Evolutionary conservation across 1,139 yeast genomes (phyloP).

Genomic region (Debaryomycetaceae sp.): DNA sequence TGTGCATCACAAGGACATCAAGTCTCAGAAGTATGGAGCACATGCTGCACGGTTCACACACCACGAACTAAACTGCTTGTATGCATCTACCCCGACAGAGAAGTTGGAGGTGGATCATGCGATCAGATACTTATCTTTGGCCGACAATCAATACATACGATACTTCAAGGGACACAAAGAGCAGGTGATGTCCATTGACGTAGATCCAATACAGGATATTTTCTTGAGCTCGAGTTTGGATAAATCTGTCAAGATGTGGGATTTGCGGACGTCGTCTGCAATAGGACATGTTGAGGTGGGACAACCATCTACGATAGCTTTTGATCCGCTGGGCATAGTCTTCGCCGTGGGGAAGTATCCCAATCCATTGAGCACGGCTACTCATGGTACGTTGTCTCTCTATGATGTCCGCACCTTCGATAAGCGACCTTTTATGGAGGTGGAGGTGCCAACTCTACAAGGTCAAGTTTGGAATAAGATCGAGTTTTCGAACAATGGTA

Average conservation of each 20-base stretch:
- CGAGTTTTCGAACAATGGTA: slow-evolving; percentile 84
- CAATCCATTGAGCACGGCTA: slow-evolving; percentile 12
- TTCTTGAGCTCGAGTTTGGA: slow-evolving; percentile 73
- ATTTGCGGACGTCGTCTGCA: slow-evolving; percentile 58
- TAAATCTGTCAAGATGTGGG: slow-evolving; percentile 85
- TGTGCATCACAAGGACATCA: slow-evolving; percentile 58
- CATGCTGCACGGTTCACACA: slow-evolving; percentile 85
- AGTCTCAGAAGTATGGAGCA: slow-evolving; percentile 89
- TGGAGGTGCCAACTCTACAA: slow-evolving; percentile 23
- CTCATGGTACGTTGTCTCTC: slow-evolving; percentile 47
- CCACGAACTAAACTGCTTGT: slow-evolving; percentile 66
- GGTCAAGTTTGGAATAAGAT: slow-evolving; percentile 56
- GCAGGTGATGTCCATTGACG: slow-evolving; percentile 67
- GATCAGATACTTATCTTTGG: slow-evolving; percentile 69
- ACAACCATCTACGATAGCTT: slow-evolving; percentile 57
- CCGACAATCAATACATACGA: slow-evolving; percentile 74
- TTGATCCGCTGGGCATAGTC: slow-evolving; percentile 81
- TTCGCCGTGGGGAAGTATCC: slow-evolving; percentile 63
- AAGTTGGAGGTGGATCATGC: slow-evolving; percentile 53
- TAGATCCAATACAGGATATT: slow-evolving; percentile 68
- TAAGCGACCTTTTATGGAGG: slow-evolving; percentile 48
- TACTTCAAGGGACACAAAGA: slow-evolving; percentile 86
- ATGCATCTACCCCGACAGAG: slow-evolving; percentile 65
- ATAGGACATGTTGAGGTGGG: slow-evolving; percentile 62
- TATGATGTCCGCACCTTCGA: slow-evolving; percentile 61